A percentile compares a stretch with the other conserved stretches of the same genome.
These are phyloP conservation scores for Monosporascus sp. DNA, from an alignment of 2,329 filamentous ascomycete genomes.

Conservation along the genomic window DNA sequence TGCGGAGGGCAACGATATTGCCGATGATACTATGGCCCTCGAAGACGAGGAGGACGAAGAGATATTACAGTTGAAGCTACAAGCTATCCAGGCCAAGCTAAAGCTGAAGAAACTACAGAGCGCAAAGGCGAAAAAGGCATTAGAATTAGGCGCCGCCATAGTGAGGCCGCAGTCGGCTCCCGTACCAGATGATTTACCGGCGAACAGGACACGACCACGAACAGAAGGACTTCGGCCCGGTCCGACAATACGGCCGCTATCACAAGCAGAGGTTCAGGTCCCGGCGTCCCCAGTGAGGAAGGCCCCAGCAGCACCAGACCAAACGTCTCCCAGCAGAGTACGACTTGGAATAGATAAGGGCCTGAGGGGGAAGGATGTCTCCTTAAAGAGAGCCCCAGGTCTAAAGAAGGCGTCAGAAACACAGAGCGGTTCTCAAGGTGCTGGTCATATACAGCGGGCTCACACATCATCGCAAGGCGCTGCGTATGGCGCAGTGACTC, in stretches of 20 bases:
- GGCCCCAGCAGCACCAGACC: conserved; percentile 44
- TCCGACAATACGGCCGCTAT: conserved; percentile 18
- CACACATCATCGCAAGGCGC: conserved; percentile 31
- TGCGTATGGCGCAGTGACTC: conserved; percentile 20
- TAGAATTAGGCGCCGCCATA: conserved; percentile 8
- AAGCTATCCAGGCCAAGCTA: conserved; percentile 82
- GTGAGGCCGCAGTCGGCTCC: conserved; percentile 9
- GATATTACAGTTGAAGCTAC: conserved; percentile 76
- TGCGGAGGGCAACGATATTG: conserved; percentile 24
- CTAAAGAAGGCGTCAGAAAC: conserved; percentile 31
- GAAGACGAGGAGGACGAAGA: conserved; percentile 82
- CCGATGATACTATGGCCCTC: conserved; percentile 35
- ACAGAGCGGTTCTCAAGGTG: conserved; percentile 24
- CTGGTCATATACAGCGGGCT: conserved; percentile 40
- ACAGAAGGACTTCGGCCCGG: conserved; percentile 8
- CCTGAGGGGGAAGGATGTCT: conserved; percentile 73
- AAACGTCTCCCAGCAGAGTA: conserved; percentile 73
- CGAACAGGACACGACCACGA: conserved; percentile 16
- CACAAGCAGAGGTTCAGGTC: conserved; percentile 57
- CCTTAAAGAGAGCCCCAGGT: conserved; percentile 67
- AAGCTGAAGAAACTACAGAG: conserved; percentile 83
- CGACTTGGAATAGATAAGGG: conserved; percentile 88
- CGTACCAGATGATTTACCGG: conserved; percentile 11
- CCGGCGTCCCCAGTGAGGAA: conserved; percentile 68
- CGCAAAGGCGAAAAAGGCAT: conserved; percentile 39